These are phyloP conservation scores for Isabelozyma heimii DNA, from an alignment of 805 yeast genomes.

Conservation along the genomic window DNA sequence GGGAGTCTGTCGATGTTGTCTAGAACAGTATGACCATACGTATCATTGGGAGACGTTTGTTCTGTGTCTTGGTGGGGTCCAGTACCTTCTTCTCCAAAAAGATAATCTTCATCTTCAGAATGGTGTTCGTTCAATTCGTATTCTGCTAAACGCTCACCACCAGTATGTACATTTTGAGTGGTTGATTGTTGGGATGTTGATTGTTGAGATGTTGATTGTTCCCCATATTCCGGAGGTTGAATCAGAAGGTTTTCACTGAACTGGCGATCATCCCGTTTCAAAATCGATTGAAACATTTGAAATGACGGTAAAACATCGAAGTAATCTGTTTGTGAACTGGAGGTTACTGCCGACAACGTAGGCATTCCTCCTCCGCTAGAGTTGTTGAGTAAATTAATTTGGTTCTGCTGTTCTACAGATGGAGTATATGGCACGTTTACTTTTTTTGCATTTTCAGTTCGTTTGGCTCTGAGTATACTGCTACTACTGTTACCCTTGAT, in stretches of 20 bases:
- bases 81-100: slow-evolving; percentile 6
- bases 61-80: not conserved
- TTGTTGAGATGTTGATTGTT: slow-evolving; percentile 23
- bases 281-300: slow-evolving; percentile 59
- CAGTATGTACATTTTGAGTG: slow-evolving; percentile 5
- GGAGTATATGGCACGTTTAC: slow-evolving; percentile 31
- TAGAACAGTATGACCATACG: slow-evolving; percentile 45
- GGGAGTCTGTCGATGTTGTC: slow-evolving; percentile 53
- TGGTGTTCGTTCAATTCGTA: slow-evolving; percentile 4
- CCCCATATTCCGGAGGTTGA: slow-evolving; percentile 38
- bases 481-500: not conserved
- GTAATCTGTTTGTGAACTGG: slow-evolving; percentile 33
- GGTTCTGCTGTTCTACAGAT: slow-evolving; percentile 31
- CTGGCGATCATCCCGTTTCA: slow-evolving; percentile 40
- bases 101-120: slow-evolving; percentile 15
- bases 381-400: slow-evolving; percentile 23
- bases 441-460: not conserved
- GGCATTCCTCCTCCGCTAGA: slow-evolving; percentile 6
- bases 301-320: slow-evolving; percentile 67
- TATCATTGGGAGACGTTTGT: slow-evolving; percentile 10
- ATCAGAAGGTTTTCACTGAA: slow-evolving; percentile 31
- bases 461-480: not conserved
- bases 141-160: slow-evolving; percentile 8
- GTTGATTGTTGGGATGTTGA: slow-evolving; percentile 19
- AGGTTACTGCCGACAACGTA: slow-evolving; percentile 18